Evolutionary conservation across 2,329 filamentous ascomycete species (phyloP).

Genomic region (Diaporthe nobilis): DNA sequence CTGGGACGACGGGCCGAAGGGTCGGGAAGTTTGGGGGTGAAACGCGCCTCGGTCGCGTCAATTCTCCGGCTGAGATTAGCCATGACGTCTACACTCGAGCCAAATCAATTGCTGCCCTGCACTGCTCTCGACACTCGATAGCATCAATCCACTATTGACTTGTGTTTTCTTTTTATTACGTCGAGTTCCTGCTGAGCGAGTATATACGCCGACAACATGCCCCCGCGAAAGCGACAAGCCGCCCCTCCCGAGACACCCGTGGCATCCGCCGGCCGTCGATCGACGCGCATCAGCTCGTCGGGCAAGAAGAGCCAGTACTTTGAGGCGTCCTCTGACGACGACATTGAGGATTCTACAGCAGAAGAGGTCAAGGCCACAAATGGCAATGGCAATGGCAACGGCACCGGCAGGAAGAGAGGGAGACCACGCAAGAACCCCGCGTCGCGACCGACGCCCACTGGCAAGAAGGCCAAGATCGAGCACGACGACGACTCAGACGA

Average conservation of each 20-base stretch:
- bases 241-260: constrained; percentile 49
- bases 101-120: background rate
- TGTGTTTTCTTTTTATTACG: background rate
- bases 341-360: background rate
- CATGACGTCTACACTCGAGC: constrained; percentile 29
- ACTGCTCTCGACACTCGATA: background rate
- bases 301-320: constrained; percentile 67
- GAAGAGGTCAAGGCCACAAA: constrained; percentile 21
- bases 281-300: constrained; percentile 60
- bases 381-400: constrained; percentile 5
- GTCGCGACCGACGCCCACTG: background rate
- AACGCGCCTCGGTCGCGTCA: constrained; percentile 29
- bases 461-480: constrained; percentile 44
- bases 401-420: constrained; percentile 22
- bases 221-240: constrained; percentile 29
- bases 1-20: background rate
- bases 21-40: background rate
- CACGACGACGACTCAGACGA: constrained; percentile 50
- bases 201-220: constrained; percentile 16
- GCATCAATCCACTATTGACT: background rate
- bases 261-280: constrained; percentile 58
- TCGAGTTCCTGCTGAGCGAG: no score
- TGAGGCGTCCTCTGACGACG: constrained; percentile 53
- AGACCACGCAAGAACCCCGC: constrained; percentile 39
- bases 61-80: constrained; percentile 15